phyloP scores from a whole-genome alignment of 1,284 basidiomycete genomes.

The Apiotrichum domesticum region DNA sequence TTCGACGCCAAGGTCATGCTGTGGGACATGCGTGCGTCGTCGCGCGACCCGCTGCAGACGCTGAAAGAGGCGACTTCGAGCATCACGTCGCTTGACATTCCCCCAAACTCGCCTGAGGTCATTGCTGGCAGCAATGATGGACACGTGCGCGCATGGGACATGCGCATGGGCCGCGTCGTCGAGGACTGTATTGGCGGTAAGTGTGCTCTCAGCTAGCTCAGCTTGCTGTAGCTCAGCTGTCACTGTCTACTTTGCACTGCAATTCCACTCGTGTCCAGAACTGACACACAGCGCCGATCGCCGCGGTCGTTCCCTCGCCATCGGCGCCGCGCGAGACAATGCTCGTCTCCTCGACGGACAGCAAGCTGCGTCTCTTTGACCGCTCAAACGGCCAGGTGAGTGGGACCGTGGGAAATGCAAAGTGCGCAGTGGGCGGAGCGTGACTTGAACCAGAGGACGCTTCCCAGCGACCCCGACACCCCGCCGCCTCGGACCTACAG shows the following conservation, averaged over 20 bases:
- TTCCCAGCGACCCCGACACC: too few species aligned
- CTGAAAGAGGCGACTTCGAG: constrained; percentile 85
- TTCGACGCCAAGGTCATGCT: constrained; percentile 77
- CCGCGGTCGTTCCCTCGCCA: constrained; percentile 60
- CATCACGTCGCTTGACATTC: constrained; percentile 71
- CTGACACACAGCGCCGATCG: constrained; percentile 60
- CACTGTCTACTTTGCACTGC: too few species aligned
- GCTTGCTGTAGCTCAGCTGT: too few species aligned
- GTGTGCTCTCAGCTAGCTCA: constrained; percentile 34
- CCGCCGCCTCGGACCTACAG: background rate
- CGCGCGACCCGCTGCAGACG: constrained; percentile 78
- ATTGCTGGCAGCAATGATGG: constrained; percentile 86
- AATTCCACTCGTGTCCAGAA: too few species aligned
- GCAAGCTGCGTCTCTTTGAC: constrained; percentile 81
- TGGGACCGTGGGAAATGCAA: too few species aligned
- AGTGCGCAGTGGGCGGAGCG: background rate
- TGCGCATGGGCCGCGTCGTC: constrained; percentile 81
- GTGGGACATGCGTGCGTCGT: constrained; percentile 80
- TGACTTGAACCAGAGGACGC: too few species aligned
- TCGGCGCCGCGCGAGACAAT: constrained; percentile 56
- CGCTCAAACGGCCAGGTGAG: constrained; percentile 62
- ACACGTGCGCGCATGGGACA: constrained; percentile 82
- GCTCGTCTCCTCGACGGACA: constrained; percentile 65
- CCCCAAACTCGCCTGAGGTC: constrained; percentile 55
- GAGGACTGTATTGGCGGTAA: constrained; percentile 83